Percentiles rank a stretch among this genome's conserved stretches.
phyloP scores from a whole-genome alignment of 2,329 filamentous ascomycete genomes.

The Neopestalotiopsis sp. region DNA sequence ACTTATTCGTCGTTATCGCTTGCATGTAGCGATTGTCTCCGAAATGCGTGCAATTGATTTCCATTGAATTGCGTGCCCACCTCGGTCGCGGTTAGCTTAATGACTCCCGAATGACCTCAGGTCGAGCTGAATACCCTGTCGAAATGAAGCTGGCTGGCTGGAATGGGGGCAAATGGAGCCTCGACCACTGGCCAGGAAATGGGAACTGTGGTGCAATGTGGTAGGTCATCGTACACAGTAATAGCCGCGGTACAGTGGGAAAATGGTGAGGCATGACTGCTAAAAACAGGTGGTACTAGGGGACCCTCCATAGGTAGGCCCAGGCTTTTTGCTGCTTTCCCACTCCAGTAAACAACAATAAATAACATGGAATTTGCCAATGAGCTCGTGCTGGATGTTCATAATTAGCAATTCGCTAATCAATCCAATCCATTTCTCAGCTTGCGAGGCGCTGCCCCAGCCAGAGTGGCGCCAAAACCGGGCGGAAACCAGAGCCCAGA shows the following conservation, averaged over 20 bases:
- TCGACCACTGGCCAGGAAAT: neutral
- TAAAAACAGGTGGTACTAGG: neutral
- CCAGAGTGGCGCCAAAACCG: neutral
- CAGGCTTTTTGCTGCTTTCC: neutral
- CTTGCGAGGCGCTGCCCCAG: neutral
- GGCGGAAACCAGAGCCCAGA: neutral
- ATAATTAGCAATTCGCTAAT: slow-evolving; percentile 3
- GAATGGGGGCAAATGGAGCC: neutral
- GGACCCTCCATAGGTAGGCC: neutral
- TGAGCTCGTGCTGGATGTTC: slow-evolving; percentile 2
- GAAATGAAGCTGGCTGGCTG: neutral
- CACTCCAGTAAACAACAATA: neutral
- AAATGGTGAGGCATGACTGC: neutral
- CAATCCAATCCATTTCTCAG: neutral
- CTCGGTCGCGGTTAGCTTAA: neutral
- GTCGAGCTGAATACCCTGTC: neutral
- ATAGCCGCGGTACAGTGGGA: neutral
- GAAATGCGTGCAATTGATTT: neutral
- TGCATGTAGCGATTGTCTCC: too few species aligned
- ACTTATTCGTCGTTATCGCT: too few species aligned
- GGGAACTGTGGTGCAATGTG: neutral
- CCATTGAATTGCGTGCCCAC: neutral
- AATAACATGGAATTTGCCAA: neutral
- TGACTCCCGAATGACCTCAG: neutral
- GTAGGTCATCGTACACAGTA: neutral